Conservation (phyloP, 495 filamentous ascomycete genomes). For the Podospora tetraspora region DNA sequence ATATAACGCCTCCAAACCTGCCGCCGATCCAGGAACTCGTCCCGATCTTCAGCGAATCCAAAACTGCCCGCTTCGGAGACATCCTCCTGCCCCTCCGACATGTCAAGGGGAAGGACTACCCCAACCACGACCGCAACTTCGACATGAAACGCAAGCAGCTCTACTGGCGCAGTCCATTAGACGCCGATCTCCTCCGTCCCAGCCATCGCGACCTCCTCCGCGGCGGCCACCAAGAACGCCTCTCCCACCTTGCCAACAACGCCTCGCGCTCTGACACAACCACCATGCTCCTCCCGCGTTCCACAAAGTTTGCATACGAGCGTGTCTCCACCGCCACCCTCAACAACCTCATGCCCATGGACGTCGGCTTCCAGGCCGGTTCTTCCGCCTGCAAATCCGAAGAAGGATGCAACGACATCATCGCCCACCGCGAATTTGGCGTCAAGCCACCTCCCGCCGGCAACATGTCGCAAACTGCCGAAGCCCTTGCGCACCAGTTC, state of each 20-base stretch:
- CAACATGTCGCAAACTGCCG: background rate
- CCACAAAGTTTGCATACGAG: conserved; percentile 31
- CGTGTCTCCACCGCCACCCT: conserved; percentile 26
- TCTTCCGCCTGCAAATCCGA: conserved; percentile 22
- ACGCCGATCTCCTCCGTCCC: conserved; percentile 25
- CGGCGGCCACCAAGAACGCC: conserved; percentile 50
- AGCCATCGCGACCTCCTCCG: conserved; percentile 30
- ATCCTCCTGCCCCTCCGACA: conserved; percentile 80
- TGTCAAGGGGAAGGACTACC: conserved; percentile 39
- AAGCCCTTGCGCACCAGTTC: conserved; percentile 41
- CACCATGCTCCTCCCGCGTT: conserved; percentile 36
- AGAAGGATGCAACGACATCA: conserved; percentile 42
- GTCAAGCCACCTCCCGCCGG: conserved; percentile 36
- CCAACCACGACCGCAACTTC: conserved; percentile 38
- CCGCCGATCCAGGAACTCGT: conserved; percentile 57
- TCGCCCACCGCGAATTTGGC: conserved; percentile 49
- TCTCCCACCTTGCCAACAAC: conserved; percentile 57
- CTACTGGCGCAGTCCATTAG: conserved; percentile 57
- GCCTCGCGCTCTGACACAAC: conserved; percentile 34
- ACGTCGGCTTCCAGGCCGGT: conserved; percentile 45
- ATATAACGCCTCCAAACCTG: conserved; percentile 58
- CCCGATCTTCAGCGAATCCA: conserved; percentile 71
- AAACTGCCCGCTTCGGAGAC: conserved; percentile 57
- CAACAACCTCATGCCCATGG: conserved; percentile 35
- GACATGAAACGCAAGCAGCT: conserved; percentile 48